Evolutionary conservation across 2,329 filamentous ascomycete species (phyloP).

Genomic region (Cladosporium velox): DNA sequence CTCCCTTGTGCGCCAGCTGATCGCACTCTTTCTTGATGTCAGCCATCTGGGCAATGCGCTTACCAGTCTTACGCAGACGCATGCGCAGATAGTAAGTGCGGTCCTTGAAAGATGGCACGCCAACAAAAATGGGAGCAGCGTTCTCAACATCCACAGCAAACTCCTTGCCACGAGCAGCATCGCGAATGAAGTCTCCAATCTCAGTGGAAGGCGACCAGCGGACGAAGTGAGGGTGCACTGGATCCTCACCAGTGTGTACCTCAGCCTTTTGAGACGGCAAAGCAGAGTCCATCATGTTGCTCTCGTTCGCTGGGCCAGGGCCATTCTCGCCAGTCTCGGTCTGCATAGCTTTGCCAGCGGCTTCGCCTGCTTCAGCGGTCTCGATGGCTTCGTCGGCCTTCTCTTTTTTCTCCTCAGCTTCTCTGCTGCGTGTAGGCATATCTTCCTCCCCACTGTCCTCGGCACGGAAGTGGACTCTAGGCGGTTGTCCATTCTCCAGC

Average conservation of each 20-base stretch:
- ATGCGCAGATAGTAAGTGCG: constrained; percentile 86
- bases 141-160: constrained; percentile 85
- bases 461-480: constrained; percentile 76
- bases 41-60: constrained; percentile 67
- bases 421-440: constrained; percentile 18
- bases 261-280: constrained; percentile 41
- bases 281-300: constrained; percentile 24
- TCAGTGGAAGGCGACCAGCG: constrained; percentile 88
- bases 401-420: constrained; percentile 40
- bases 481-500: constrained; percentile 63
- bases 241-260: constrained; percentile 41
- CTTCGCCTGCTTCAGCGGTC: constrained; percentile 51
- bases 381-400: constrained; percentile 45
- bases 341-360: constrained; percentile 52
- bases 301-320: constrained; percentile 7
- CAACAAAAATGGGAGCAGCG: constrained; percentile 69
- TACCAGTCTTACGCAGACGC: constrained; percentile 70
- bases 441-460: constrained; percentile 70
- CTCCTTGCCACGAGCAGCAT: constrained; percentile 80
- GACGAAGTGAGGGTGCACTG: constrained; percentile 66
- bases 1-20: constrained; percentile 70
- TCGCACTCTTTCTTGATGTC: constrained; percentile 82
- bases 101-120: constrained; percentile 84
- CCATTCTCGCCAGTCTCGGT: constrained; percentile 38
- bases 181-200: constrained; percentile 90